Evolutionary conservation across 2,329 filamentous ascomycete species (phyloP).

Genomic region (Sclerotinia spermophila): DNA sequence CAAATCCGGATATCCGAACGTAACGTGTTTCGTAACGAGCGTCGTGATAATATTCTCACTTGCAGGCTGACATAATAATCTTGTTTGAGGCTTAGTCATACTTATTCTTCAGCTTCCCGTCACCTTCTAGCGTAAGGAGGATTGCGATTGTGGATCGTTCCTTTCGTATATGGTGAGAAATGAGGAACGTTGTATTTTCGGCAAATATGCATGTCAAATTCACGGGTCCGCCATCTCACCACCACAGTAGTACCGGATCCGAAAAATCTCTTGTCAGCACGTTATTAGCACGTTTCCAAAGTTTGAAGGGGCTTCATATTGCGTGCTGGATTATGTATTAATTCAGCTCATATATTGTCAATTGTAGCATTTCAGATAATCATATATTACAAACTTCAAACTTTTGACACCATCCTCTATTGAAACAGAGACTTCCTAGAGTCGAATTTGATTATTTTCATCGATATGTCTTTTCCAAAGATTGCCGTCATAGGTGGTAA

Average conservation of each 20-base stretch:
- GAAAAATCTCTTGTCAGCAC: conserved; percentile 5
- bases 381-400: not conserved
- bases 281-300: conserved; percentile 1
- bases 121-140: not conserved
- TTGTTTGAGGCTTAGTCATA: not conserved
- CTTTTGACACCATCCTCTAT: not conserved
- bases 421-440: not conserved
- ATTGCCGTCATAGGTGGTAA: conserved; percentile 10
- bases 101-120: not conserved
- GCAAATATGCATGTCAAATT: not conserved
- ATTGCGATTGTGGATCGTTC: not conserved
- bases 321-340: not conserved
- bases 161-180: not conserved
- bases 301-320: not conserved
- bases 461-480: conserved; percentile 5
- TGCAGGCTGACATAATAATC: not conserved
- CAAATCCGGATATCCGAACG: not conserved
- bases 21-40: not conserved
- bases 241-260: conserved; percentile 4
- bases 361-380: not conserved
- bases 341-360: not conserved
- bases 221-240: not conserved
- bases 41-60: not conserved
- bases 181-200: not conserved
- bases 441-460: no score